A percentile compares a stretch with the other conserved stretches of the same genome.
Evolutionary conservation across 2,329 filamentous ascomycete genomes (phyloP).

Genomic region (Trichoderma sp.): DNA sequence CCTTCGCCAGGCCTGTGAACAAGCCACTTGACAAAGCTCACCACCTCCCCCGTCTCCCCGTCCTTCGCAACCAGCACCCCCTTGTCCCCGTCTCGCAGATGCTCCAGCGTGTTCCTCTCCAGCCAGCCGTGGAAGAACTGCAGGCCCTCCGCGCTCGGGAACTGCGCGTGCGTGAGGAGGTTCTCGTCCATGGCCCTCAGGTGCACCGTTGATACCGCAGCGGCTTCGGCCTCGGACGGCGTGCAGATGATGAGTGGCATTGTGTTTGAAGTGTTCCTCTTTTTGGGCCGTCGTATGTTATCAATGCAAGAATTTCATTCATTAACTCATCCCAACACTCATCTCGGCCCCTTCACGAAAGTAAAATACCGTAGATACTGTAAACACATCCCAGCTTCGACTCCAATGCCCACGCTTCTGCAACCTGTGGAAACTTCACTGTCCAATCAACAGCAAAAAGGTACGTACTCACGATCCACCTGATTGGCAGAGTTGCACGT

Average conservation of each 20-base stretch:
- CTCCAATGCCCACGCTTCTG: not conserved
- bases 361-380: not conserved
- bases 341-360: not conserved
- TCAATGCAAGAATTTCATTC: not conserved
- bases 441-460: not conserved
- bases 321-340: not conserved
- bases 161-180: constrained; percentile 39
- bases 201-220: constrained; percentile 33
- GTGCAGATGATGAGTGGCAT: constrained; percentile 31
- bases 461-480: not conserved
- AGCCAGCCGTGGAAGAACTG: constrained; percentile 32
- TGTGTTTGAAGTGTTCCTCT: not conserved
- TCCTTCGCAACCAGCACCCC: constrained; percentile 37
- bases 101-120: constrained; percentile 29
- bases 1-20: constrained; percentile 26
- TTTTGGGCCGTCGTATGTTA: not conserved
- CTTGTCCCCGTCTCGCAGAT: constrained; percentile 28
- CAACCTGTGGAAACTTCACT: not conserved
- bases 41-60: constrained; percentile 28
- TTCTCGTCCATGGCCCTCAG: constrained; percentile 40
- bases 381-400: not conserved
- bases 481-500: not conserved
- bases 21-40: constrained; percentile 38
- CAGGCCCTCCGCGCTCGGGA: constrained; percentile 34
- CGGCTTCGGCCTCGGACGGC: constrained; percentile 28